Evolutionary conservation across 768 basidiomycete species (phyloP).

Genomic region (Macrolepiota albuminosa): DNA sequence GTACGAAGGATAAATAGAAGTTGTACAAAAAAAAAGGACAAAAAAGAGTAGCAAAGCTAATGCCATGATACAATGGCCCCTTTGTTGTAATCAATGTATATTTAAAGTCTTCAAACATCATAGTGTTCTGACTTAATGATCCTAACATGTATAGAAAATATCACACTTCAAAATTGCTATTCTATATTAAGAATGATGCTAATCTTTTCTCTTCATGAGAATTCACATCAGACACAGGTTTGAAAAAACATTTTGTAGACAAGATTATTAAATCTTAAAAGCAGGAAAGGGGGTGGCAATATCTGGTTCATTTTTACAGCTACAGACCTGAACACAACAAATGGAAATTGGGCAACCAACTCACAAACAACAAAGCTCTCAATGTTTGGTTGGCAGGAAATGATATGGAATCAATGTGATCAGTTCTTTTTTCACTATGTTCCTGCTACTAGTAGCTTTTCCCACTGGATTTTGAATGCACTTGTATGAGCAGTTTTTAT

Average conservation of each 20-base stretch:
- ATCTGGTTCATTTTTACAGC: neutral
- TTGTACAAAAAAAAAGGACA: slow-evolving; percentile 16
- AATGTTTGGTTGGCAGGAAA: too few relatives aligned
- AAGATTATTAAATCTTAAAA: neutral
- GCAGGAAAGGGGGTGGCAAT: neutral
- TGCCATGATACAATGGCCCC: neutral
- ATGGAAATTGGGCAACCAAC: neutral
- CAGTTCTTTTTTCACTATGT: too few relatives aligned
- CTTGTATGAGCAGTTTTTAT: too few relatives aligned
- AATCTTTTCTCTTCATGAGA: too few relatives aligned
- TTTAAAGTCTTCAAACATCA: neutral
- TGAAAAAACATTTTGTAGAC: neutral
- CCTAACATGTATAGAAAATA: too few relatives aligned
- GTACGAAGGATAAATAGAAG: slow-evolving; percentile 16
- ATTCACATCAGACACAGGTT: too few relatives aligned
- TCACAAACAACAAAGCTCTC: too few relatives aligned
- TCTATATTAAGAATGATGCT: neutral
- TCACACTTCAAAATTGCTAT: neutral
- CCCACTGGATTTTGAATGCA: too few relatives aligned
- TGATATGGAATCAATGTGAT: too few relatives aligned
- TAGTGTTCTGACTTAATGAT: neutral
- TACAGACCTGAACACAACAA: neutral
- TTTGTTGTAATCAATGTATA: neutral
- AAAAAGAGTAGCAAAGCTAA: slow-evolving; percentile 14
- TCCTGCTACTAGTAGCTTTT: too few relatives aligned